Percentiles rank a stretch among this genome's conserved stretches.
Conservation (phyloP, 306 rosid genomes). For the Rosa rugosa region DNA sequence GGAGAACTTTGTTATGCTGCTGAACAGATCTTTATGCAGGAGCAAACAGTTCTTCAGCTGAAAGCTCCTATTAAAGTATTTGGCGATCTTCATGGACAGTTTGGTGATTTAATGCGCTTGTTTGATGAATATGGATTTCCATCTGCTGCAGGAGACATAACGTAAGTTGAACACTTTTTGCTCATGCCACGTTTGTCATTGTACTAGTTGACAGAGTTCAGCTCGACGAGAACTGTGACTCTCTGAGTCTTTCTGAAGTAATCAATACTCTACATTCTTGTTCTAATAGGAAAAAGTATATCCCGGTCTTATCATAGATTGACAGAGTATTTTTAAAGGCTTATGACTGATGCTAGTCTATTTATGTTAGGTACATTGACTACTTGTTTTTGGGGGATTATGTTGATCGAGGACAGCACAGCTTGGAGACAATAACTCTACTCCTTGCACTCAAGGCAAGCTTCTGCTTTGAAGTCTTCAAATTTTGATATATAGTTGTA, state of each 20-base stretch:
- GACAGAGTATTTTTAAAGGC: not conserved
- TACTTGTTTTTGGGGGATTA: constrained; percentile 99
- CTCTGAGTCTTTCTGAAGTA: not conserved
- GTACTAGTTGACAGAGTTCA: constrained; percentile 1
- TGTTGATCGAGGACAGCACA: constrained; percentile 99
- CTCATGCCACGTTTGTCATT: constrained; percentile 17
- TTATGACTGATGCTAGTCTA: constrained; percentile 22
- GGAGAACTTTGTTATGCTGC: constrained; percentile 99
- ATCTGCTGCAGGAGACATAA: constrained; percentile 95
- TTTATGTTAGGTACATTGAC: constrained; percentile 80
- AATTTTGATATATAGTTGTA: constrained; percentile 19
- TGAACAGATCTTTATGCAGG: constrained; percentile 97
- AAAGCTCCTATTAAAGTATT: constrained; percentile 97
- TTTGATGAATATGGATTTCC: constrained; percentile 99
- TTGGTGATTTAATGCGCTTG: constrained; percentile 98
- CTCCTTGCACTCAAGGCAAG: constrained; percentile 96
- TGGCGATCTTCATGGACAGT: constrained; percentile 99
- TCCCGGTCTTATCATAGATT: not conserved
- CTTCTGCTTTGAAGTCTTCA: constrained; percentile 24
- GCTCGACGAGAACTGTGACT: not conserved
- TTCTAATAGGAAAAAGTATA: not conserved
- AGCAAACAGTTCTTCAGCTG: constrained; percentile 94
- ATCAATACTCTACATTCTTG: not conserved
- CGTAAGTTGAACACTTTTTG: constrained; percentile 57
- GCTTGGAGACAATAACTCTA: constrained; percentile 97